phyloP scores from a whole-genome alignment of 2,329 filamentous ascomycete species.

The Cordyceps tenuipes region DNA sequence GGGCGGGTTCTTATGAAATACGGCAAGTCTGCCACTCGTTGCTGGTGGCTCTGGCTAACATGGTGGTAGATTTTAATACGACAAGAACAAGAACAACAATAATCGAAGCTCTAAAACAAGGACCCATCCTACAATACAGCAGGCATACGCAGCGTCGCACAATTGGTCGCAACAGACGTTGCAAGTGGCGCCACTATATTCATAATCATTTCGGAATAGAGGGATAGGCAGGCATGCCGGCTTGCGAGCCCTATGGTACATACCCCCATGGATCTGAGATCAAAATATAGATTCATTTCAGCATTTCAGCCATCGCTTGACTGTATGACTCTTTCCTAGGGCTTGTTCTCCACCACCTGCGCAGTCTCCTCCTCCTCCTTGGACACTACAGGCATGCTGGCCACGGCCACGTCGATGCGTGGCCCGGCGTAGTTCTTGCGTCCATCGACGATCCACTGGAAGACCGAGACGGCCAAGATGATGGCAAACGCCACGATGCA shows the following conservation, averaged over 20 bases:
- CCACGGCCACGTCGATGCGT: slow-evolving; percentile 15
- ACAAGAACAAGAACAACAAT: not conserved
- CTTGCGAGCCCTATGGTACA: not conserved
- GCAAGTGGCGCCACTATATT: no score
- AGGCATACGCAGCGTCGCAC: not conserved
- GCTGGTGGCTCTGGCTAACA: slow-evolving; percentile 11
- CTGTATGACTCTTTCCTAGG: not conserved
- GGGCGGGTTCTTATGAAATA: slow-evolving; percentile 96
- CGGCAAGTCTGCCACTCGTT: slow-evolving; percentile 41
- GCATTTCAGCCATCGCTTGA: not conserved
- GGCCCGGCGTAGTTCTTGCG: slow-evolving; percentile 35
- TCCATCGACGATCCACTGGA: slow-evolving; percentile 38
- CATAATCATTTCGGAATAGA: no score
- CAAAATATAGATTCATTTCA: not conserved
- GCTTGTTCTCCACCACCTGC: slow-evolving; percentile 15
- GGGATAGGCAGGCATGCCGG: not conserved
- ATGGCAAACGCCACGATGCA: slow-evolving; percentile 38
- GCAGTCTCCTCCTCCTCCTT: slow-evolving; percentile 1
- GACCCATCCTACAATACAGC: not conserved
- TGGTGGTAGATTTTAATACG: slow-evolving; percentile 24
- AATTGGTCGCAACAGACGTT: not conserved
- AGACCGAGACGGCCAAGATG: slow-evolving; percentile 32
- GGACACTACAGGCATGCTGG: not conserved
- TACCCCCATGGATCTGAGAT: not conserved
- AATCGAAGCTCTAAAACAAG: not conserved